Evolutionary conservation across 495 filamentous ascomycete species (phyloP).

Genomic region (Talaromyces adpressus): DNA sequence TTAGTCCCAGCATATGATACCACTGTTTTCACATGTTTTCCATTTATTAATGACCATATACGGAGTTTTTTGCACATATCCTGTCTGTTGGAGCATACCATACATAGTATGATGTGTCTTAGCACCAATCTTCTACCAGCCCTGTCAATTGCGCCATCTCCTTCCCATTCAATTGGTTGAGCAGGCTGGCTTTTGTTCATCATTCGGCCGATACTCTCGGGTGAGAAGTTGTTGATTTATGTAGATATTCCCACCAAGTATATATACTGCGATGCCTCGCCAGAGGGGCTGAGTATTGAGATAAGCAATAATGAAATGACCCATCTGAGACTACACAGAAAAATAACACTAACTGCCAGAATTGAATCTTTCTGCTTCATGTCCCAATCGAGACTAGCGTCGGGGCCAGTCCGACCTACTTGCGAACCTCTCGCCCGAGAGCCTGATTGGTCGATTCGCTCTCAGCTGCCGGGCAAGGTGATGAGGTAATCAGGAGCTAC

Average conservation of each 20-base stretch:
- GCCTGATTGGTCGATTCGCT: background rate
- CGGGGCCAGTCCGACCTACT: background rate
- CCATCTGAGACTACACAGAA: background rate
- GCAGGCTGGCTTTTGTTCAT: constrained; percentile 13
- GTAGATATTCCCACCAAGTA: background rate
- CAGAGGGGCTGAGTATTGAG: too few species aligned
- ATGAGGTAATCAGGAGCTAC: background rate
- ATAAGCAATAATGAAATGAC: background rate
- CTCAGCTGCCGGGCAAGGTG: background rate
- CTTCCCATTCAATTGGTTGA: constrained; percentile 24
- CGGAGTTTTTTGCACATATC: background rate
- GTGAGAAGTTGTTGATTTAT: background rate
- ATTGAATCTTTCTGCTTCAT: background rate
- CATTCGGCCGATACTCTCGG: constrained; percentile 24
- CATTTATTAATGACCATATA: background rate
- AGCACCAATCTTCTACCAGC: background rate
- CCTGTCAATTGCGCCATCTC: constrained; percentile 20
- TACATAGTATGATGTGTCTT: background rate
- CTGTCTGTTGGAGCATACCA: background rate
- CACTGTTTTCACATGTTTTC: background rate
- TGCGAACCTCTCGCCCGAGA: background rate
- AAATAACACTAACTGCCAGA: too few species aligned
- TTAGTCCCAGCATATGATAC: constrained; percentile 15
- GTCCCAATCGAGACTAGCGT: background rate
- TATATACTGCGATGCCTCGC: background rate